Conservation (phyloP, 2,329 filamentous ascomycete species). For the Colletotrichum gigasporum region DNA sequence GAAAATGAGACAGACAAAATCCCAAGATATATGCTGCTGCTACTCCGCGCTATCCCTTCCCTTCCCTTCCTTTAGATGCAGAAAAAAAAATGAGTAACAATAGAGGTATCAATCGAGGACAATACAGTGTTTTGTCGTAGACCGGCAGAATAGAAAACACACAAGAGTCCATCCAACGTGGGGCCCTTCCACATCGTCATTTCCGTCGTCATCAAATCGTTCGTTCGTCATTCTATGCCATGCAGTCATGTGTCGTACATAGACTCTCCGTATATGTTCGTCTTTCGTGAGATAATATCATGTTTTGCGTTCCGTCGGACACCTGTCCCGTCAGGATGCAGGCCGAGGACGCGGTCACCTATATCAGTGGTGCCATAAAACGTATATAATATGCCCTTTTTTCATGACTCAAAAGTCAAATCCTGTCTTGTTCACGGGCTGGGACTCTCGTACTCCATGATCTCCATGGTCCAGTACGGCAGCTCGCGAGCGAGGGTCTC, state of each 20-base stretch:
- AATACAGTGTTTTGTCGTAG: not conserved
- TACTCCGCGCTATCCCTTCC: constrained; percentile 12
- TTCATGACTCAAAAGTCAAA: not conserved
- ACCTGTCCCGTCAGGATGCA: not conserved
- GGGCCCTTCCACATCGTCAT: too few relatives aligned
- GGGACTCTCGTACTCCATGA: constrained; percentile 50
- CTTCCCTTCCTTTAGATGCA: not conserved
- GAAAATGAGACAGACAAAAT: not conserved
- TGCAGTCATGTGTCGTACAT: not conserved
- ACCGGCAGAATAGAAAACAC: not conserved
- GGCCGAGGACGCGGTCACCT: not conserved
- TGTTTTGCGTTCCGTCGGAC: not conserved
- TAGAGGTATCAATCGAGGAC: not conserved
- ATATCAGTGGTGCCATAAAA: not conserved
- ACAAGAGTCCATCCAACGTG: too few relatives aligned
- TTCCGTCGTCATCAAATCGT: not conserved
- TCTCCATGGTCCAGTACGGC: constrained; percentile 60
- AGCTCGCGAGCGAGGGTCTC: constrained; percentile 57
- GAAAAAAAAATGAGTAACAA: not conserved
- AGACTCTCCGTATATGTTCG: not conserved
- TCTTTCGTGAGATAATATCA: not conserved
- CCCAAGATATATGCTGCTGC: not conserved
- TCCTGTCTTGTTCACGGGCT: constrained; percentile 14
- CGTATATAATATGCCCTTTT: constrained; percentile 1
- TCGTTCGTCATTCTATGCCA: constrained; percentile 1